A percentile compares a stretch with the other conserved stretches of the same genome.
Evolutionary conservation across 2,329 filamentous ascomycete genomes (phyloP).

Genomic region (Claviceps digitariae): DNA sequence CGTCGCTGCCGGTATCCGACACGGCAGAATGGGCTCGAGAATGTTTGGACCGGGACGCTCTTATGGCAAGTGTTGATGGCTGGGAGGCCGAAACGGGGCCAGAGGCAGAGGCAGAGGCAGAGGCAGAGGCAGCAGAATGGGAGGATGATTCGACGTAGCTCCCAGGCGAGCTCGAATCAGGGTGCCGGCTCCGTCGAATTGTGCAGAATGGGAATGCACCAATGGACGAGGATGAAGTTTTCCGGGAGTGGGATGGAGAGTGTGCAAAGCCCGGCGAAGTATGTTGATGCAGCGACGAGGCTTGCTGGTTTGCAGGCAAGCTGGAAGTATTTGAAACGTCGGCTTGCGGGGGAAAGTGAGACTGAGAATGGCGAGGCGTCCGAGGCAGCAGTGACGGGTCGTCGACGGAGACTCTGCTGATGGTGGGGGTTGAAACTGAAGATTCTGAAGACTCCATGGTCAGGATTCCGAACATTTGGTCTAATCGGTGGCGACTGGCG

Average conservation of each 20-base stretch:
- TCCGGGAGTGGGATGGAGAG: slow-evolving; percentile 11
- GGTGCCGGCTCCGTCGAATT: slow-evolving; percentile 42
- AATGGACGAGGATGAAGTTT: slow-evolving; percentile 31
- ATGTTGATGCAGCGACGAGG: background rate
- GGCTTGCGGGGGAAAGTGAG: background rate
- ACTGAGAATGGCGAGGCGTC: background rate
- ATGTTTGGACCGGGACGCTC: slow-evolving; percentile 27
- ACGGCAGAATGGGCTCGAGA: slow-evolving; percentile 29
- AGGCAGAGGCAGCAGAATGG: slow-evolving; percentile 39
- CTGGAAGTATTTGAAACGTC: background rate
- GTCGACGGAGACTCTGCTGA: slow-evolving; percentile 2
- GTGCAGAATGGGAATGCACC: slow-evolving; percentile 16
- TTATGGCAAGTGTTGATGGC: slow-evolving; percentile 28
- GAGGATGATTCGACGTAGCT: slow-evolving; percentile 45
- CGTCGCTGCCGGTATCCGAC: slow-evolving; percentile 28
- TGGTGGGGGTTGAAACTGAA: background rate
- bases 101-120: slow-evolving; percentile 29
- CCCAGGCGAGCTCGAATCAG: slow-evolving; percentile 45
- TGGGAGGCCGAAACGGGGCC: slow-evolving; percentile 27
- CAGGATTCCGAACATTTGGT: background rate
- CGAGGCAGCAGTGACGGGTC: background rate
- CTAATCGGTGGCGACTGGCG: background rate
- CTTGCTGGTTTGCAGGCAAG: background rate
- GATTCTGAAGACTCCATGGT: slow-evolving; percentile 1
- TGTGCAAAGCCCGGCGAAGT: background rate